Base-by-base conservation (phyloP, 371 early-diverging fungal genomes). In the Chytridium lagenaria region DNA sequence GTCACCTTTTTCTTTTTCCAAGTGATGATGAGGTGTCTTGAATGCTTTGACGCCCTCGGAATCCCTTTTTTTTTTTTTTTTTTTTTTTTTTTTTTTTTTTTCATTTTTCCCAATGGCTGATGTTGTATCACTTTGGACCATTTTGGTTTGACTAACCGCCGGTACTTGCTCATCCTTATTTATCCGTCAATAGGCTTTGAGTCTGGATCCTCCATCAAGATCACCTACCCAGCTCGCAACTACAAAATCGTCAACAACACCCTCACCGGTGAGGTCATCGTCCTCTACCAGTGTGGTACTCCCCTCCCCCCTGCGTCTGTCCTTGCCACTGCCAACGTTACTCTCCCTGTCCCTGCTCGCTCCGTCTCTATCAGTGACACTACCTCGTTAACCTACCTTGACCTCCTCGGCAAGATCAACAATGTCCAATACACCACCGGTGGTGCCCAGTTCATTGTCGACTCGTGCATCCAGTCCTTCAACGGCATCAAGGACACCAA, bases 261-360 rank as follows among this genome's bases (percentile, higher is more conserved):
- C 39, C 51, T 73, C 63, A 10, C 40, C 50, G 69, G 71, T 40
- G 64, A 77, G 65, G 66, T 69, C 34, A 37, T 72, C 67, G 76
- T 79, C 33, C 70, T 80, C 15, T 78, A 82, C 75, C 77, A 74
- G 74, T 79, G 80, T 71, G 77, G 77, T 15, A 74, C 82, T 1
- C 82, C 82, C 44, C 7, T 30, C 61, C 75, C 78, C 38, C 51
- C 67, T 34, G 37, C 61, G 30, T 68, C 50, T 50, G 68, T 70
- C 50, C 55, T 61, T 63, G 40, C 40, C 64, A 40, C 10, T 15
- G 73, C 75, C 50, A 76, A 73, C 52, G 37, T 16, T 40, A 66
- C 44, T 57, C 69, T 81, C 34, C 34, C 74, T 19, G 75, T 77
- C 55, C 80, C 80, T 16, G 68, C 78, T 69, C 30, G 36, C 36